phyloP scores from a whole-genome alignment of 495 filamentous ascomycete genomes.

The Penicilliopsis zonata region DNA sequence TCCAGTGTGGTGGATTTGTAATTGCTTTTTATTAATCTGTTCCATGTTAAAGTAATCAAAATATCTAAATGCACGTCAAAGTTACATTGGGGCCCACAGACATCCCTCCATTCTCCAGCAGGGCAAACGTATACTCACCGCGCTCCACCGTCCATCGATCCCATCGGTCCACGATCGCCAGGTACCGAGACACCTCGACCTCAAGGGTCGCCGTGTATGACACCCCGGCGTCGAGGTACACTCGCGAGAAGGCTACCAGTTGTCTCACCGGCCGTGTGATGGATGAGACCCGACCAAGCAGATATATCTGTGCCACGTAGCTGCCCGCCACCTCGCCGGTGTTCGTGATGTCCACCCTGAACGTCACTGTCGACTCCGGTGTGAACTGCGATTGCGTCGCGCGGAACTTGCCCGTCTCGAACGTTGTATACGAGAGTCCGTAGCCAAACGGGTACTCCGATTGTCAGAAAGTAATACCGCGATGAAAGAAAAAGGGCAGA shows the following conservation, averaged over 20 bases:
- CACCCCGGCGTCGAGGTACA: conserved; percentile 18
- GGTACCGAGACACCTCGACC: no score
- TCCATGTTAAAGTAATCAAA: no score
- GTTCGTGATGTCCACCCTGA: conserved; percentile 20
- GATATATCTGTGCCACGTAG: conserved; percentile 27
- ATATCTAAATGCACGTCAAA: conserved; percentile 12
- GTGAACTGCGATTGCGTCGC: conserved; percentile 8
- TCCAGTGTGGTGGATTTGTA: no score
- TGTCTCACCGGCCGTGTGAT: conserved; percentile 28
- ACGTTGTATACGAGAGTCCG: no score
- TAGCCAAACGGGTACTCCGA: no score
- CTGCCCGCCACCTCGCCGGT: conserved; percentile 17
- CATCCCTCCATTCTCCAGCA: conserved; percentile 23
- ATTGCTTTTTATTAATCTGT: no score
- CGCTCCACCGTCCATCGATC: conserved; percentile 28
- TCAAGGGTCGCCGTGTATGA: conserved; percentile 7
- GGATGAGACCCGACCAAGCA: conserved; percentile 20
- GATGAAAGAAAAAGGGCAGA: no score
- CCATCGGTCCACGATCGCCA: conserved; percentile 22
- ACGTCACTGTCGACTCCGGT: conserved; percentile 14
- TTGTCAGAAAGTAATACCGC: no score
- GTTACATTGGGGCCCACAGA: conserved; percentile 21
- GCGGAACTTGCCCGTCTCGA: no score
- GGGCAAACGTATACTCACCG: conserved; percentile 27
- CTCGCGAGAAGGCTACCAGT: conserved; percentile 23